These are phyloP conservation scores for Colletotrichum destructivum DNA, from an alignment of 2,329 filamentous ascomycete species.

Conservation along the genomic window DNA sequence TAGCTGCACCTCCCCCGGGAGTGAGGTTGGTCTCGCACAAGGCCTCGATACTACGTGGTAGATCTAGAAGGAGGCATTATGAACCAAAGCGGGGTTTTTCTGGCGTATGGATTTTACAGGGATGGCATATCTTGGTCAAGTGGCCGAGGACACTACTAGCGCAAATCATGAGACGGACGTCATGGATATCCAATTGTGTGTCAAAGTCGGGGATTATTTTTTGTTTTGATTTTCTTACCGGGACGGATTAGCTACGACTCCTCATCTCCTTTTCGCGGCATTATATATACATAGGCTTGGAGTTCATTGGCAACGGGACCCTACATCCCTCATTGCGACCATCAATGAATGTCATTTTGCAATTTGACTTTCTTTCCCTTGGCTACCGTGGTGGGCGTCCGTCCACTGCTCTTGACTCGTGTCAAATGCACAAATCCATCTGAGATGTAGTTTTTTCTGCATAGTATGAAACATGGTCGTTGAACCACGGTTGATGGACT, in stretches of 20 bases:
- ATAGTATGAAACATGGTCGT: too few species aligned
- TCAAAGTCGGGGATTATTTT: conserved; percentile 14
- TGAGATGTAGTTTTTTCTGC: too few species aligned
- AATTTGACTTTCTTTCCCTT: neutral
- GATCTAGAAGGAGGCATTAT: conserved; percentile 20
- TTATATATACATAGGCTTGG: conserved; percentile 34
- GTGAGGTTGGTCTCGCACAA: neutral
- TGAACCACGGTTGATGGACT: too few species aligned
- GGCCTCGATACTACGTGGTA: conserved; percentile 2
- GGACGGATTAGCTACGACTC: conserved; percentile 28
- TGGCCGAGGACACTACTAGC: conserved; percentile 32
- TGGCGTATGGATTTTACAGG: conserved; percentile 35
- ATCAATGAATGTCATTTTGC: conserved; percentile 29
- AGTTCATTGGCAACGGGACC: conserved; percentile 38
- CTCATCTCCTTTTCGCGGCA: conserved; percentile 35
- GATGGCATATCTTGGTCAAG: conserved; percentile 39
- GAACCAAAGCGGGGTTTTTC: conserved; percentile 20
- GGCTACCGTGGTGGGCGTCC: too few species aligned
- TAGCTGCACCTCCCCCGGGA: conserved; percentile 22
- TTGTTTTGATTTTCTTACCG: conserved; percentile 28
- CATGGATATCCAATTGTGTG: conserved; percentile 40
- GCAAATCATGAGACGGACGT: conserved; percentile 37
- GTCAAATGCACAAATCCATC: too few species aligned
- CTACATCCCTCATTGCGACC: conserved; percentile 15
- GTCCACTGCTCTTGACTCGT: too few species aligned